These are phyloP conservation scores for Boletellus ananiceps DNA, from an alignment of 768 basidiomycete genomes.

Conservation along the genomic window DNA sequence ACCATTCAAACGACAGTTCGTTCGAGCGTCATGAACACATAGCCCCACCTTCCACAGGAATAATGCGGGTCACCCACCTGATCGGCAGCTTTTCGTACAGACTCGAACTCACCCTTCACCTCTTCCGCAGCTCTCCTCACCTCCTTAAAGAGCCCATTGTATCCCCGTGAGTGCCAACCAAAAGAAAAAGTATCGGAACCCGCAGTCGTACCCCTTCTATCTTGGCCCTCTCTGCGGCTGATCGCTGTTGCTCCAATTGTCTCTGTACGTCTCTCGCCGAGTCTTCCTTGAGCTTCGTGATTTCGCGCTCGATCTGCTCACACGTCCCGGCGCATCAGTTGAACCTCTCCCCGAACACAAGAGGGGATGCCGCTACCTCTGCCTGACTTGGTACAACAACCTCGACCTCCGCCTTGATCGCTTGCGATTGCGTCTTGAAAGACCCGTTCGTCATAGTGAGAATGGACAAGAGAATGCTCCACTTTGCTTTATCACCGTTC, in stretches of 20 bases:
- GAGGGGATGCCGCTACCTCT: slow-evolving; percentile 6
- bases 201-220: slow-evolving; percentile 10
- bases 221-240: not conserved
- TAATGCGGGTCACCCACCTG: slow-evolving; percentile 3
- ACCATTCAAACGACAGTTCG: not conserved
- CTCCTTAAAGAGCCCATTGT: not conserved
- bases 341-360: no score
- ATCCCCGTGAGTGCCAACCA: not conserved
- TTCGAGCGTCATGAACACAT: not conserved
- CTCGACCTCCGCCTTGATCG: not conserved
- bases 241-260: slow-evolving; percentile 17
- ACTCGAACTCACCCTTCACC: not conserved
- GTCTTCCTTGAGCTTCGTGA: slow-evolving; percentile 18
- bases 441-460: slow-evolving; percentile 3
- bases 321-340: not conserved
- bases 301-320: slow-evolving; percentile 20
- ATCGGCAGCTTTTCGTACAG: slow-evolving; percentile 6
- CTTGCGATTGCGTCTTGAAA: not conserved
- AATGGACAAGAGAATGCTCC: not conserved
- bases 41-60: not conserved
- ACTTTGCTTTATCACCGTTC: not conserved
- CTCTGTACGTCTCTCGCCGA: slow-evolving; percentile 21
- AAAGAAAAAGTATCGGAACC: not conserved
- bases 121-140: slow-evolving; percentile 1
- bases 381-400: slow-evolving; percentile 1